Conservation (phyloP, 139 green algal genomes). For the Chlamydomonas urium region DNA sequence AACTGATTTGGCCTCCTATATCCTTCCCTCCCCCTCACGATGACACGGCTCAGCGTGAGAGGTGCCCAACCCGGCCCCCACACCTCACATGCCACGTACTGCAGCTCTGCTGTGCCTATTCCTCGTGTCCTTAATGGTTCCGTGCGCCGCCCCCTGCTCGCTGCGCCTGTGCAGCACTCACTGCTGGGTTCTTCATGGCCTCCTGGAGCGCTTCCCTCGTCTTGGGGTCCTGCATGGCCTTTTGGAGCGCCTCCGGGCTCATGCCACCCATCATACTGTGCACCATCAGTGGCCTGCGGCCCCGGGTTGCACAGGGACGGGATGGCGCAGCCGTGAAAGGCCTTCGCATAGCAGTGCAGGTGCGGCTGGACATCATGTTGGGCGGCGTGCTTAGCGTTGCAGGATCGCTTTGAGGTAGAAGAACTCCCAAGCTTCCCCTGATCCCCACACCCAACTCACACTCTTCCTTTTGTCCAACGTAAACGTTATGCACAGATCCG, state of each 20-base stretch:
- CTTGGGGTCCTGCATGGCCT: conserved; percentile 18
- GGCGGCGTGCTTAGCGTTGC: too few species aligned
- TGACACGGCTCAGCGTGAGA: too few species aligned
- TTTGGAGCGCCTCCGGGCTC: not conserved
- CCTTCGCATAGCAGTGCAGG: too few species aligned
- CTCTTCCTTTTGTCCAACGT: too few species aligned
- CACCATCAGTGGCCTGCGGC: not conserved
- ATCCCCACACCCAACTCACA: too few species aligned
- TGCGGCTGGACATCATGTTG: too few species aligned
- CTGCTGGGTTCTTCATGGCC: conserved; percentile 14
- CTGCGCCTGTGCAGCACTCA: not conserved
- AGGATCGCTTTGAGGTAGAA: too few species aligned
- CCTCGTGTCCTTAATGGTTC: not conserved
- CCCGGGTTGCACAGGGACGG: too few species aligned
- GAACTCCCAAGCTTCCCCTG: too few species aligned
- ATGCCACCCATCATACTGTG: conserved; percentile 5
- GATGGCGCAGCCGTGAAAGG: too few species aligned
- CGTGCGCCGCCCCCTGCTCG: not conserved
- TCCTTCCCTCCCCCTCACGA: not conserved
- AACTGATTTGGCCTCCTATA: not conserved
- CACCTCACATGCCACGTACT: not conserved
- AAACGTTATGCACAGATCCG: too few species aligned
- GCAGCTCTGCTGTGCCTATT: not conserved
- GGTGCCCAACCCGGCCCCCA: not conserved
- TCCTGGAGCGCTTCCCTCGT: not conserved